phyloP scores from a whole-genome alignment of 257 asterid species.

The Gentiana dahurica region DNA sequence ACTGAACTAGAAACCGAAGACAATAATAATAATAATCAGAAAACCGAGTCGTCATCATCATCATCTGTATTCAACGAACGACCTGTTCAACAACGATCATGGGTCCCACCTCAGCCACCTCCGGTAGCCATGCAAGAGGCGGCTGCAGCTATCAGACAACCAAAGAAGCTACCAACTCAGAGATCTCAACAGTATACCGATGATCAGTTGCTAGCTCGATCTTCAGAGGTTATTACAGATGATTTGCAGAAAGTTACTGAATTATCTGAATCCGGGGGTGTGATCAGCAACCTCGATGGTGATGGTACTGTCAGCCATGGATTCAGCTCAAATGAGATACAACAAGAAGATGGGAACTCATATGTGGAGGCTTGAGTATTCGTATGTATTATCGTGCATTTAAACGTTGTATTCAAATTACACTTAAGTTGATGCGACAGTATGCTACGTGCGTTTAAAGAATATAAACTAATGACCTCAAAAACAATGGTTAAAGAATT shows the following conservation, averaged over 20 bases:
- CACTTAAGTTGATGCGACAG: neutral
- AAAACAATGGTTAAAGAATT: too few relatives aligned
- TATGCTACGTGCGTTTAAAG: too few relatives aligned
- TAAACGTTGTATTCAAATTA: neutral
- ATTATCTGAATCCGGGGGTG: conserved; percentile 66
- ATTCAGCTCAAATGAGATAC: conserved; percentile 29
- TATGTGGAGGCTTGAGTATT: conserved; percentile 14
- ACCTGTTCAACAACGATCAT: conserved; percentile 54
- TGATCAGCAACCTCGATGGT: conserved; percentile 18
- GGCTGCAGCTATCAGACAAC: conserved; percentile 91
- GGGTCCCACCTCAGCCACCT: conserved; percentile 98
- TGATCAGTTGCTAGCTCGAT: conserved; percentile 42
- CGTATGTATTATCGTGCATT: too few relatives aligned
- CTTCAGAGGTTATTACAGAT: conserved; percentile 34
- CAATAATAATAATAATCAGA: conserved; percentile 31
- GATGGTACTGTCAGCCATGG: conserved; percentile 25
- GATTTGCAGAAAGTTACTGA: conserved; percentile 66
- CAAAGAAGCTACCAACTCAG: conserved; percentile 50
- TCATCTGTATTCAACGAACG: conserved; percentile 25
- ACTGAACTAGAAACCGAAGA: conserved; percentile 50
- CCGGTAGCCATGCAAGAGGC: conserved; percentile 92
- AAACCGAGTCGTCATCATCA: conserved; percentile 9
- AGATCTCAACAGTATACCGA: conserved; percentile 39
- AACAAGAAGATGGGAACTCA: conserved; percentile 32
- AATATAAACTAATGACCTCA: too few relatives aligned